Evolutionary conservation across 306 rosid genomes (phyloP).

Genomic region (Glycine tomentella): DNA sequence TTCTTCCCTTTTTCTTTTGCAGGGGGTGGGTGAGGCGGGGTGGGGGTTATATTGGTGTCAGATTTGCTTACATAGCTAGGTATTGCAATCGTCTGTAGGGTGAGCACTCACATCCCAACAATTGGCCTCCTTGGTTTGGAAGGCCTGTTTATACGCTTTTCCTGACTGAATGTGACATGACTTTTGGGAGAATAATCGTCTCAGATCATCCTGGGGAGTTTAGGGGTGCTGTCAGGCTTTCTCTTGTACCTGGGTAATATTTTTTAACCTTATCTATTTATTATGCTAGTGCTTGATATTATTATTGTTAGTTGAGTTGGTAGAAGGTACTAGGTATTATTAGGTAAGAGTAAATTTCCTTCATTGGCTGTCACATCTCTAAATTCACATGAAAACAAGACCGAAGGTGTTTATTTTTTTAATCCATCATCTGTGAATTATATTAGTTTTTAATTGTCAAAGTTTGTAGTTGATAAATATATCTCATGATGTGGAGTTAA

Average conservation of each 20-base stretch:
- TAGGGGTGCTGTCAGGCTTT: constrained; percentile 65
- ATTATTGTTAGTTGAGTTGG: background rate
- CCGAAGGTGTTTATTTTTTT: background rate
- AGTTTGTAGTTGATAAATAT: too few relatives aligned
- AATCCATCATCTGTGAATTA: background rate
- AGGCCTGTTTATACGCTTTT: constrained; percentile 68
- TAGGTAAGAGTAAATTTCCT: background rate
- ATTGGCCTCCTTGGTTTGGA: constrained; percentile 79
- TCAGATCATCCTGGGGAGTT: constrained; percentile 80
- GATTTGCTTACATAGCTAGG: constrained; percentile 34
- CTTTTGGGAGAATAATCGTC: constrained; percentile 66
- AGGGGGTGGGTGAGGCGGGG: background rate
- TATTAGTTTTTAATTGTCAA: too few relatives aligned
- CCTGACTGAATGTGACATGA: constrained; percentile 80
- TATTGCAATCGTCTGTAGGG: constrained; percentile 62
- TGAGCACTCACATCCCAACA: constrained; percentile 83
- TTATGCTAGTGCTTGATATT: constrained; percentile 2
- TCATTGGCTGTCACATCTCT: background rate
- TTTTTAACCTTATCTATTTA: constrained; percentile 29
- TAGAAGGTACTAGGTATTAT: background rate
- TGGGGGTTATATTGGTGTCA: background rate
- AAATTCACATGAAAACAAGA: background rate
- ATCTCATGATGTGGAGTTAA: too few relatives aligned
- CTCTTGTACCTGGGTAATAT: constrained; percentile 77
- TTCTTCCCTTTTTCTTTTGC: background rate